Evolutionary conservation across 129 eudicot species (phyloP).

Genomic region (Flaveria trinervia): DNA sequence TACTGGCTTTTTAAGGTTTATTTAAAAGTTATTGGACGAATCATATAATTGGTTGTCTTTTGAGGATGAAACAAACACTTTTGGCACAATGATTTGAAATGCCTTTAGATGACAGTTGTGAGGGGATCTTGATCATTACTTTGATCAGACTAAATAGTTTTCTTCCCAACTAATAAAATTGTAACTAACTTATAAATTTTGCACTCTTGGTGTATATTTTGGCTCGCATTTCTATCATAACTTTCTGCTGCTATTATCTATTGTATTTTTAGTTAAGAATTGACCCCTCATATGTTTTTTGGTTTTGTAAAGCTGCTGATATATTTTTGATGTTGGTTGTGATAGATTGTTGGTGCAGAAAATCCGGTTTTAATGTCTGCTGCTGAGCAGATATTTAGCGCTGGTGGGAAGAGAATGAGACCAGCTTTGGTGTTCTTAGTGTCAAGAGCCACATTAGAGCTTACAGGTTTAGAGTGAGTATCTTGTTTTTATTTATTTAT

Average conservation of each 20-base stretch:
- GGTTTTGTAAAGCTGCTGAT: not conserved
- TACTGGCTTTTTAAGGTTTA: not conserved
- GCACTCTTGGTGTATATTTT: not conserved
- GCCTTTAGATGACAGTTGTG: not conserved
- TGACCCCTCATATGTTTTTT: not conserved
- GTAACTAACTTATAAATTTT: not conserved
- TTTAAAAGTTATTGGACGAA: not conserved
- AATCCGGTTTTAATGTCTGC: conserved; percentile 91
- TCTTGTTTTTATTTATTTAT: conserved; percentile 1
- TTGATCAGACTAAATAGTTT: not conserved
- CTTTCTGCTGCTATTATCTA: not conserved
- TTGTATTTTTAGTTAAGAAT: not conserved
- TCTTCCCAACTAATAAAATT: not conserved
- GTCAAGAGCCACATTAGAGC: conserved; percentile 81
- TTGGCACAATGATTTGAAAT: not conserved
- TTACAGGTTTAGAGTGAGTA: conserved; percentile 75
- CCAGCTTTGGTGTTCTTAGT: conserved; percentile 94
- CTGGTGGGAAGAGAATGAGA: conserved; percentile 98
- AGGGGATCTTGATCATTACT: not conserved
- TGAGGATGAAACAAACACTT: not conserved
- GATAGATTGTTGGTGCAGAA: conserved; percentile 97
- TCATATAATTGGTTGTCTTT: not conserved
- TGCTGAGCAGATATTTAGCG: conserved; percentile 95
- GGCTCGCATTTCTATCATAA: not conserved
- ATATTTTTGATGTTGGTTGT: conserved; percentile 16